phyloP scores from a whole-genome alignment of 805 yeast species.

The Kluyveromyces siamensis region DNA sequence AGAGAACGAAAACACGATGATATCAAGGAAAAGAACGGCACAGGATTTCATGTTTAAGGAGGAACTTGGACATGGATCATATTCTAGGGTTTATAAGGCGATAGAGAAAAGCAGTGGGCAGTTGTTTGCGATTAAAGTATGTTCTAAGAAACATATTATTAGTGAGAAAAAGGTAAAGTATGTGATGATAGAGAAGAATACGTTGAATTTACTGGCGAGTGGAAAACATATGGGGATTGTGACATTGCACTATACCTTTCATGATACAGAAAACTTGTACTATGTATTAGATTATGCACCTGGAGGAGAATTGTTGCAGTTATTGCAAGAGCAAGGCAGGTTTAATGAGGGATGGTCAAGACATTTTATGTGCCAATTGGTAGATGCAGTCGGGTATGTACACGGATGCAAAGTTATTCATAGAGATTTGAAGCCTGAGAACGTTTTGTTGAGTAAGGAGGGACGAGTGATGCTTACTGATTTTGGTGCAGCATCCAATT shows the following conservation, averaged over 20 bases:
- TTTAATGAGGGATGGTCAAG: slow-evolving; percentile 64
- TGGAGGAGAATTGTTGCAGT: slow-evolving; percentile 82
- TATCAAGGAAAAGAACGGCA: slow-evolving; percentile 24
- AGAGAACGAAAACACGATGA: not conserved
- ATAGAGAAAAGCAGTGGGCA: slow-evolving; percentile 45
- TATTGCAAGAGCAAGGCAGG: slow-evolving; percentile 71
- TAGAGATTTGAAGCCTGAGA: slow-evolving; percentile 92
- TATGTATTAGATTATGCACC: slow-evolving; percentile 92
- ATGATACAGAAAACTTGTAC: slow-evolving; percentile 78
- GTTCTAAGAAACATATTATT: slow-evolving; percentile 87
- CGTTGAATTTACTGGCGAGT: slow-evolving; percentile 57
- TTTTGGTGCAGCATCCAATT: slow-evolving; percentile 87
- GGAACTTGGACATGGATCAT: slow-evolving; percentile 84
- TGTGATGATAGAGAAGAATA: slow-evolving; percentile 89
- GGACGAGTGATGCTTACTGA: slow-evolving; percentile 90
- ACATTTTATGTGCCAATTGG: slow-evolving; percentile 75
- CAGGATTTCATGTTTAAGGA: slow-evolving; percentile 27
- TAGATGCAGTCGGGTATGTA: slow-evolving; percentile 87
- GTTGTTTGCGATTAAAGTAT: slow-evolving; percentile 83
- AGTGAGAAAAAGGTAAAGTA: slow-evolving; percentile 91
- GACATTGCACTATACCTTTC: slow-evolving; percentile 86
- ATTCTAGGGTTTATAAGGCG: slow-evolving; percentile 88
- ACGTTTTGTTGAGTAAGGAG: slow-evolving; percentile 73
- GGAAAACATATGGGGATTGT: slow-evolving; percentile 95
- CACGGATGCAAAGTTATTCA: slow-evolving; percentile 87